These are phyloP conservation scores for Trichoderma breve DNA, from an alignment of 2,329 filamentous ascomycete genomes.

Conservation along the genomic window DNA sequence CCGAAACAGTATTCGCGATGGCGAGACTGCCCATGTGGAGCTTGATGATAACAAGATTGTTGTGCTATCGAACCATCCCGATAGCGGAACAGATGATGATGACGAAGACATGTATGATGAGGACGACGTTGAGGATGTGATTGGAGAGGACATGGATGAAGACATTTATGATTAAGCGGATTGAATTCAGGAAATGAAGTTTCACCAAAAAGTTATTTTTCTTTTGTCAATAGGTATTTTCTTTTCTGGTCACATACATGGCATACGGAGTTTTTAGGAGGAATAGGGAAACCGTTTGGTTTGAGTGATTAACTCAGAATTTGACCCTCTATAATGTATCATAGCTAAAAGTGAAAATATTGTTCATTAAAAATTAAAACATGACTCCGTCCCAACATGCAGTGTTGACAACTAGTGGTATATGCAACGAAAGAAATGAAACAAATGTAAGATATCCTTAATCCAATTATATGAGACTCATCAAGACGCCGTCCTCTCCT, in stretches of 20 bases:
- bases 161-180: conserved; percentile 47
- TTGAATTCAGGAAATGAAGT: background rate
- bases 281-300: background rate
- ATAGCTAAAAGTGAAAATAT: background rate
- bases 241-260: background rate
- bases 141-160: conserved; percentile 59
- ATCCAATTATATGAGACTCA: conserved; percentile 19
- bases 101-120: conserved; percentile 72
- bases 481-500: conserved; percentile 31
- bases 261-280: conserved; percentile 4
- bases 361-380: background rate
- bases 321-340: background rate
- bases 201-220: background rate
- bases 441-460: too few relatives aligned
- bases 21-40: conserved; percentile 77
- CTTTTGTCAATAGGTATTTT: background rate
- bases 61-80: conserved; percentile 77
- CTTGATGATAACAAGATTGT: conserved; percentile 76
- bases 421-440: background rate
- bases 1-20: conserved; percentile 78
- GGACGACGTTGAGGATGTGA: conserved; percentile 70
- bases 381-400: background rate
- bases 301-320: background rate
- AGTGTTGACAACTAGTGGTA: background rate
- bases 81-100: conserved; percentile 59